Base-by-base conservation (phyloP, 805 yeast genomes). In the Candida rishiriensis region DNA sequence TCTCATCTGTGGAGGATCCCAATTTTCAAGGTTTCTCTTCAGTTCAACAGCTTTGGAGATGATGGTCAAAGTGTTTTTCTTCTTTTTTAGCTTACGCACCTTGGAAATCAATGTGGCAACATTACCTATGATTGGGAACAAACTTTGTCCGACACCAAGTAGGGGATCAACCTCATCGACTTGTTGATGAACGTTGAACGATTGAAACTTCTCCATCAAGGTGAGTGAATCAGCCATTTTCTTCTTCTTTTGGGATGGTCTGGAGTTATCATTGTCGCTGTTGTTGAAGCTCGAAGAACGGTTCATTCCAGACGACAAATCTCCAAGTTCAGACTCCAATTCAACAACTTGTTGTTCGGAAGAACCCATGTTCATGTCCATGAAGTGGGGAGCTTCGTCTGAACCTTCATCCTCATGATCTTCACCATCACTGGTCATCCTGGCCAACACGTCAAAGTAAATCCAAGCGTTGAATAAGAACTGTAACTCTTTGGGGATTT, bases 361-460 rank as follows among this genome's bases (percentile, higher is more conserved):
- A 21, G 26, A 21, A 4, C 26, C 7, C 26, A 21, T 21, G 26
- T 21, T 21, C 26, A 21, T 21, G 7, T 21, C 7, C 26, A 21
- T 21, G 26, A 21, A 21, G 26, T 21, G 26, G 4, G 26, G 26
- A 7, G 7, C 26, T 7, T 21, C 26, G 10, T 46, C 14, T 13
- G 13, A 44, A 21, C 29, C 34, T 3, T 48, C 50, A 11, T 43
- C 48, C 10, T 34, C 48, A 21, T 76, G 79, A 13, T 67, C 66
- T 17, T 64, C 69, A 8, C 68, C 62, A 42, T 73, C 76, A 21
- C 81, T 71, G 0, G 87, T 79, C 73, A 83, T 73, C 46, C 83
- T 76, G 1, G 86, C 80, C 46, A 83, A 61, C 3, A 82, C 86
- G 59, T 83, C 87, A 51, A 78, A 73, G 58, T 83, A 83, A 36